These are phyloP conservation scores for Colletotrichum magnum DNA, from an alignment of 2,329 filamentous ascomycete genomes.

Conservation along the genomic window DNA sequence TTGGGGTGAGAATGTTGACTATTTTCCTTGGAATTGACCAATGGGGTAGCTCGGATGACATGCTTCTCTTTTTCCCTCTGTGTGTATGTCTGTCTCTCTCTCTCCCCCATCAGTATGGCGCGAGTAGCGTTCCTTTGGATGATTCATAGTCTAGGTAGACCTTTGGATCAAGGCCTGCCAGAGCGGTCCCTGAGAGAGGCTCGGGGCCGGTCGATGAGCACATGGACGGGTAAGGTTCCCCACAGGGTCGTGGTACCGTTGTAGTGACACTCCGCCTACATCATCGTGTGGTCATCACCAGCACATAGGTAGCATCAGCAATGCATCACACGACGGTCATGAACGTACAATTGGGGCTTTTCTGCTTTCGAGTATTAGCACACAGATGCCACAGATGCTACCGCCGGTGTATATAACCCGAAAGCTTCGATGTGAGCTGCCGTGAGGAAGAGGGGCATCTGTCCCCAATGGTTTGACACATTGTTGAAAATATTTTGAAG, in stretches of 20 bases:
- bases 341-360: neutral
- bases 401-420: neutral
- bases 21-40: no score
- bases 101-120: no score
- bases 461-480: no score
- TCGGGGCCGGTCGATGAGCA: no score
- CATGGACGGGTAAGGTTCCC: neutral
- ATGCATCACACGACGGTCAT: constrained; percentile 1
- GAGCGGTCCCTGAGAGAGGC: neutral
- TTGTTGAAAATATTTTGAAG: no score
- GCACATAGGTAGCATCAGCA: constrained; percentile 6
- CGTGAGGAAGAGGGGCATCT: no score
- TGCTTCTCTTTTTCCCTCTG: no score
- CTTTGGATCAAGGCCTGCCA: no score
- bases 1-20: no score
- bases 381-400: neutral
- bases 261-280: constrained; percentile 4
- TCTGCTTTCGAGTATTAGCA: neutral
- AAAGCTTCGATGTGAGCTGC: no score
- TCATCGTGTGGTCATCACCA: constrained; percentile 29
- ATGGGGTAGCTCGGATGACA: no score
- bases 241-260: neutral
- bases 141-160: neutral
- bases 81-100: no score
- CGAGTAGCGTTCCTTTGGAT: neutral